These are phyloP conservation scores for Saccharomyces hybrid DNA, from an alignment of 1,139 yeast genomes.

Conservation along the genomic window DNA sequence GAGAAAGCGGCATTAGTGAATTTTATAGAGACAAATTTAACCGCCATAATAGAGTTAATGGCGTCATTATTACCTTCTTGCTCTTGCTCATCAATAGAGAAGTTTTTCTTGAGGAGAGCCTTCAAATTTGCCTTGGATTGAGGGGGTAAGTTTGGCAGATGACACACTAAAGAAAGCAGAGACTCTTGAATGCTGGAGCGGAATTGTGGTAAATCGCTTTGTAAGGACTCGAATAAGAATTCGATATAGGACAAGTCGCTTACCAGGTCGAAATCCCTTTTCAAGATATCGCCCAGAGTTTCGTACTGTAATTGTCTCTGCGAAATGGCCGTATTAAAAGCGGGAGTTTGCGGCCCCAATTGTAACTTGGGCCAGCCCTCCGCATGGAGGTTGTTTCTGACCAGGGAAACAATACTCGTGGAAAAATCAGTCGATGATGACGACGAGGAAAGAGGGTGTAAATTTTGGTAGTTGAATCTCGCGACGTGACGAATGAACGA, in stretches of 20 bases:
- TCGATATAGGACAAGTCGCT: conserved; percentile 47
- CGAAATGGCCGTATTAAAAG: conserved; percentile 24
- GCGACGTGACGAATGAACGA: conserved; percentile 55
- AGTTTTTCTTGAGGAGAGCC: conserved; percentile 36
- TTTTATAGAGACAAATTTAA: conserved; percentile 59
- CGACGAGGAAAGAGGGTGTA: conserved; percentile 16
- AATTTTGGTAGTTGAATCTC: conserved; percentile 23
- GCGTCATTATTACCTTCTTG: conserved; percentile 9
- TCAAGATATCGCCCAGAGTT: conserved; percentile 60
- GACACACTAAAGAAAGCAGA: conserved; percentile 50
- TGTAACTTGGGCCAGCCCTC: conserved; percentile 57
- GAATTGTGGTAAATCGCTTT: conserved; percentile 55
- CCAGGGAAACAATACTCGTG: conserved; percentile 41
- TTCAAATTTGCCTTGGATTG: conserved; percentile 41
- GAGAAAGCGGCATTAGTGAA: conserved; percentile 59
- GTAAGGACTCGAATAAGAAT: conserved; percentile 67
- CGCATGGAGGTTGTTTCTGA: conserved; percentile 43
- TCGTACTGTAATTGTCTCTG: conserved; percentile 66
- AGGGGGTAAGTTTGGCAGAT: conserved; percentile 38
- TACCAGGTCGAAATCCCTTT: conserved; percentile 42
- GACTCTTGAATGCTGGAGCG: conserved; percentile 68
- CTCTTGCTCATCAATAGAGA: conserved; percentile 30
- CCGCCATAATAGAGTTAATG: conserved; percentile 33
- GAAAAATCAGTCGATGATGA: conserved; percentile 31
- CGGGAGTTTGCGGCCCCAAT: conserved; percentile 28